Percentiles rank a stretch among this genome's conserved stretches.
Evolutionary conservation across 2,329 filamentous ascomycete genomes (phyloP).

Genomic region (Coniochaeta prunicola): DNA sequence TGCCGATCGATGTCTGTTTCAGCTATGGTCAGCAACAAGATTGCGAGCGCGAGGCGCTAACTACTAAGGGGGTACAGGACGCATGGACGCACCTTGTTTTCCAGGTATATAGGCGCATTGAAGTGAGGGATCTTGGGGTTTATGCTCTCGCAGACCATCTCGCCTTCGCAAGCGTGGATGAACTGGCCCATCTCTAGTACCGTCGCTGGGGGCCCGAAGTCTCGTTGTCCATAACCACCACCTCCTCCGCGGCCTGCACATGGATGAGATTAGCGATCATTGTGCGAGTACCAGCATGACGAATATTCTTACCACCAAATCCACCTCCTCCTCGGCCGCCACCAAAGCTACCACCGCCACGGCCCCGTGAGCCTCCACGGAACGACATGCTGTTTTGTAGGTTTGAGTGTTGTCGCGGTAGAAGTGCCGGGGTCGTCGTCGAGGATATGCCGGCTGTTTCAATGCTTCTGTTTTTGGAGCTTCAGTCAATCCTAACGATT

Average conservation of each 20-base stretch:
- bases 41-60: neutral
- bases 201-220: conserved; percentile 54
- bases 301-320: conserved; percentile 9
- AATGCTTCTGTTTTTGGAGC: neutral
- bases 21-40: neutral
- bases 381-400: conserved; percentile 48
- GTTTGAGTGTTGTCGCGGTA: neutral
- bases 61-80: neutral
- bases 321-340: conserved; percentile 44
- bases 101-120: conserved; percentile 97
- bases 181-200: conserved; percentile 86
- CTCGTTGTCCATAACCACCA: conserved; percentile 46
- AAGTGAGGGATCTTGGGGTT: conserved; percentile 98
- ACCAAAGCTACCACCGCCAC: conserved; percentile 31
- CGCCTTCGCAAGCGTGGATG: conserved; percentile 90
- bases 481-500: neutral
- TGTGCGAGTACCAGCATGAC: neutral
- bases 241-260: conserved; percentile 42
- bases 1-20: neutral
- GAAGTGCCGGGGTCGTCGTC: neutral
- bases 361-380: conserved; percentile 41
- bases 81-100: conserved; percentile 70
- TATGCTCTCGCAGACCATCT: conserved; percentile 93
- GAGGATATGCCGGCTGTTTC: neutral
- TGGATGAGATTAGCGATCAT: neutral